Conservation (phyloP, 352 stramenopile species). For the Phytopythium oedochilum region DNA sequence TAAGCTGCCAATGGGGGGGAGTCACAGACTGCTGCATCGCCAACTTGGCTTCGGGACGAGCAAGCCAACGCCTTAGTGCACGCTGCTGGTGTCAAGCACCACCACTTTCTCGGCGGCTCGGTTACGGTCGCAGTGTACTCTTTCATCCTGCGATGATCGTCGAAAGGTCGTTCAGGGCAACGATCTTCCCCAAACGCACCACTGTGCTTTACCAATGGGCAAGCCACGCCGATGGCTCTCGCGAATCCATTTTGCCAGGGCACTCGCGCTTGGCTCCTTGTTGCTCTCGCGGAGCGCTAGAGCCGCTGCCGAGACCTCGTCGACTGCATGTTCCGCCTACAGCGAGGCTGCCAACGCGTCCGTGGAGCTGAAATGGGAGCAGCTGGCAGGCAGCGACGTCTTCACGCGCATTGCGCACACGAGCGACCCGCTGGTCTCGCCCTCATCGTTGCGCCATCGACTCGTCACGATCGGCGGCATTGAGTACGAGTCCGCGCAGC, state of each 20-base stretch:
- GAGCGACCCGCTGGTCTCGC: not conserved
- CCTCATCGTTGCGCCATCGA: not conserved
- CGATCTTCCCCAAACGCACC: not conserved
- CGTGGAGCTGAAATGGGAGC: conserved; percentile 4
- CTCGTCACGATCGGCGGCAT: conserved; percentile 61
- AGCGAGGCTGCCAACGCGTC: not conserved
- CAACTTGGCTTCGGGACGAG: no score
- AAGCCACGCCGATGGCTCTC: not conserved
- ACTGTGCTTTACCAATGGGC: not conserved
- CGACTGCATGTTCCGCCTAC: conserved; percentile 1
- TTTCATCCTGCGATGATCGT: no score
- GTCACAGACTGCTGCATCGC: no score
- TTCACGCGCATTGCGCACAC: conserved; percentile 6
- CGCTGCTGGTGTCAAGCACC: no score
- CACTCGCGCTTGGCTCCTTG: not conserved
- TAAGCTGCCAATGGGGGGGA: no score
- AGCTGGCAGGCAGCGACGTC: not conserved
- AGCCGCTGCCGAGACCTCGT: no score
- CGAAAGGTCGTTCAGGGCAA: not conserved
- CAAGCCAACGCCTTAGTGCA: no score
- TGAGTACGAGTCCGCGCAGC: conserved; percentile 66
- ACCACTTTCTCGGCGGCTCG: no score
- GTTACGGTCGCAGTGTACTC: no score
- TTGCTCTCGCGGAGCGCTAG: not conserved
- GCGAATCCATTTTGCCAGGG: not conserved